Base-by-base conservation (phyloP, 441 rosid species). In the Euphorbia schlechtendalii region DNA sequence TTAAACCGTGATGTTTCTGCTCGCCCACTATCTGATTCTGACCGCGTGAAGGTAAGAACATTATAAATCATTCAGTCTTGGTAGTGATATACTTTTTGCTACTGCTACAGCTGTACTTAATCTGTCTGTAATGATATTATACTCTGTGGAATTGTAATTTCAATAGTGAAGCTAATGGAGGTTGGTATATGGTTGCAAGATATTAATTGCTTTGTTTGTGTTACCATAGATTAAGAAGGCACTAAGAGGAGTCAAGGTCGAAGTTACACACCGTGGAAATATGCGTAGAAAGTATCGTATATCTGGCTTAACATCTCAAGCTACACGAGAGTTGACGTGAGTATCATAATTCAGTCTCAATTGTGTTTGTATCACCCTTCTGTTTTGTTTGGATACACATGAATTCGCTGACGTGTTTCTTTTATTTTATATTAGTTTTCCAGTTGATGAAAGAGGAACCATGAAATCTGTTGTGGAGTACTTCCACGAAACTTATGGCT, bases 201-300 rank as follows among this genome's bases (percentile, higher is more conserved):
- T 48, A 46, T 1, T 59, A 40, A 56, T 10, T 28, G 28, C 24
- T 22, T 28, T n/a, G 4, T 66, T 32, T 32, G 22, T 81, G 58
- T 58, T 3, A 56, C 17, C 51, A 77, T 80, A 93, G 98, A 93
- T 93, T 1, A 93, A 93, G 70, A 93, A 85, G 74, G 98, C 98
- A 22, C 90, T 93, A 57, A 85, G 98, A 82, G 98, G 97, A 66
- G 91, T 93, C 40, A 90, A 73, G 72, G 96, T 93, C 69, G 98
- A 93, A 74, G 98, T 93, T 64, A 93, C 96, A 2, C 98, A 93
- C 73, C 85, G 95, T 11, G 97, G 92, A 70, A 93, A 90, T 68
- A 93, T 93, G 96, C 92, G 98, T 4, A 78, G 98, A 56, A 93
- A 93, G 72, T 93, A 93, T 67, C 97, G 98, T 2, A 90, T 93